Percentiles rank a stretch among this genome's conserved stretches.
Evolutionary conservation across 805 yeast genomes (phyloP).

Genomic region (Yamadazyma scolyti): DNA sequence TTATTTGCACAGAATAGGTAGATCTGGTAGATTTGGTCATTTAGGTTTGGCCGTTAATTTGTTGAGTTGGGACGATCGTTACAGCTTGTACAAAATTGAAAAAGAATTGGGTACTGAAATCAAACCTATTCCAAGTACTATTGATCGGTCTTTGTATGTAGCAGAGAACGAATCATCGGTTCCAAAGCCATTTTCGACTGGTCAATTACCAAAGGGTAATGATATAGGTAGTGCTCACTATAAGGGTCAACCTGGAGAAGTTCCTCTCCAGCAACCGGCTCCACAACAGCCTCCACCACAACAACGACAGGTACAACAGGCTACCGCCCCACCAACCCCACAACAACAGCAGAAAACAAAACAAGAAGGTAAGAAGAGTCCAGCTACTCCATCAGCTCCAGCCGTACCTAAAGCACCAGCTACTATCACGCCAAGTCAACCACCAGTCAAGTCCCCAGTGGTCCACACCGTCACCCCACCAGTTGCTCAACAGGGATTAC

Average conservation of each 20-base stretch:
- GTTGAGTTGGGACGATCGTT: constrained; percentile 95
- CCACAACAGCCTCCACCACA: constrained; percentile 10
- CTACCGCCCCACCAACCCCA: too few species aligned
- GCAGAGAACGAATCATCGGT: constrained; percentile 71
- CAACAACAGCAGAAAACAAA: not conserved
- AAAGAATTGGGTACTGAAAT: constrained; percentile 97
- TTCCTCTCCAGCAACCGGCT: too few species aligned
- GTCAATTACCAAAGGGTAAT: constrained; percentile 49
- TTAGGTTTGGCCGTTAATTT: constrained; percentile 95
- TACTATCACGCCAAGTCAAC: constrained; percentile 7
- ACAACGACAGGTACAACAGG: constrained; percentile 9
- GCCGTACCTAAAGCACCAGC: constrained; percentile 5
- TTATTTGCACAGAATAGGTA: constrained; percentile 96
- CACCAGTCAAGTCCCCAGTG: too few species aligned
- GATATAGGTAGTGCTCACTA: constrained; percentile 36
- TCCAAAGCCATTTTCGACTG: constrained; percentile 87
- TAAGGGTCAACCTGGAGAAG: constrained; percentile 41
- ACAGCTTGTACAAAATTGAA: constrained; percentile 88
- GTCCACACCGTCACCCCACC: constrained; percentile 7
- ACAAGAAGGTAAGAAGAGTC: not conserved
- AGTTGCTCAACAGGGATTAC: constrained; percentile 1
- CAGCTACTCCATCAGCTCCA: constrained; percentile 6
- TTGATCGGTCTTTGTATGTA: constrained; percentile 85
- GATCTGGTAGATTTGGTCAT: constrained; percentile 98
- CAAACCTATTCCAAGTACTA: constrained; percentile 92